phyloP scores from a whole-genome alignment of 2,329 filamentous ascomycete species.

The Nigrospora oryzae region DNA sequence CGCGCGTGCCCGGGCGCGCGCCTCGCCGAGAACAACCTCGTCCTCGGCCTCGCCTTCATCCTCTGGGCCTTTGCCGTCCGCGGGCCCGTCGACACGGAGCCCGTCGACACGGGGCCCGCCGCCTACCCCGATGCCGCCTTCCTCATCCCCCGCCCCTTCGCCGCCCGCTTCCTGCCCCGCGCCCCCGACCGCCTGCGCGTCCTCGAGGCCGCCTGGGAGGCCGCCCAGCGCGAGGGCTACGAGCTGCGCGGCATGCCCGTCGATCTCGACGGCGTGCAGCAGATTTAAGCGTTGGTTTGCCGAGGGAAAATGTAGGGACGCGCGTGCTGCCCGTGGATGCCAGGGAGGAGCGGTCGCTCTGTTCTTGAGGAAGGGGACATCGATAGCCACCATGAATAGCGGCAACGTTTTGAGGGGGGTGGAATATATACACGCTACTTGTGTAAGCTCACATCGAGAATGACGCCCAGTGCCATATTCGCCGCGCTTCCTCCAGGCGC shows the following conservation, averaged over 20 bases:
- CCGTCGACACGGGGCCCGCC: slow-evolving; percentile 2
- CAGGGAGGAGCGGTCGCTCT: no score
- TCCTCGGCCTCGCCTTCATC: slow-evolving; percentile 14
- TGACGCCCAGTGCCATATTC: no score
- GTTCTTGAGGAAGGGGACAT: no score
- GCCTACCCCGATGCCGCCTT: slow-evolving; percentile 5
- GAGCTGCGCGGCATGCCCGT: slow-evolving; percentile 6
- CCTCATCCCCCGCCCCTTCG: slow-evolving; percentile 7
- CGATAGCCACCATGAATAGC: no score
- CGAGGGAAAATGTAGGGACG: no score
- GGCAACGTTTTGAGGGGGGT: no score
- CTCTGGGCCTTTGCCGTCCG: slow-evolving; percentile 33
- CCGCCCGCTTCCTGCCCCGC: slow-evolving; percentile 7
- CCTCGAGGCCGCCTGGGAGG: slow-evolving; percentile 6
- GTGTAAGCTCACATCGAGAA: no score
- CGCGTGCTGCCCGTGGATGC: no score
- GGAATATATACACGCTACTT: no score
- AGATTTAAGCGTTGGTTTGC: no score
- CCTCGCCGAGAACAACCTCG: slow-evolving; percentile 35
- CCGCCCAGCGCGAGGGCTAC: slow-evolving; percentile 9
- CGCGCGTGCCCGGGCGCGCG: slow-evolving; percentile 37
- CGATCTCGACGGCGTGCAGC: slow-evolving; percentile 4
- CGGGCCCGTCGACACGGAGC: slow-evolving; percentile 2
- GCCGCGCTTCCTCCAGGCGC: no score
- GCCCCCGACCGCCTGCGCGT: slow-evolving; percentile 1